phyloP scores from a whole-genome alignment of 371 early-diverging fungal species.

The Lichtheimia corymbifera region DNA sequence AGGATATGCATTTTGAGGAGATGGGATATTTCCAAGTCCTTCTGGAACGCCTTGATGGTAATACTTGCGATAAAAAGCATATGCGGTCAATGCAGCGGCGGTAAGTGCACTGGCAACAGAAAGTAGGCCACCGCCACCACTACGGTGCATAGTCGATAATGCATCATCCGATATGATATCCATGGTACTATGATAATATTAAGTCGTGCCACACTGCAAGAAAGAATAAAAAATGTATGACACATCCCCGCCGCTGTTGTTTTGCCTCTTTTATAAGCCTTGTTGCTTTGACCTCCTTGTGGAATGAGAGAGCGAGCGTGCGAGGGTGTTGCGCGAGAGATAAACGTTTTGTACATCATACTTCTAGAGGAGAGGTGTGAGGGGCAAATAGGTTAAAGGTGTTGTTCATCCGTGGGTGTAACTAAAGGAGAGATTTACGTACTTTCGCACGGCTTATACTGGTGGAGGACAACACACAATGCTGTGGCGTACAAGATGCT shows the following conservation, averaged over 20 bases:
- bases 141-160: constrained; percentile 1
- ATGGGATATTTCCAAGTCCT: constrained; percentile 3
- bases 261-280: too few species aligned
- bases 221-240: background rate
- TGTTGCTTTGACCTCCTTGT: too few species aligned
- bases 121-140: constrained; percentile 1
- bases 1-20: constrained; percentile 1
- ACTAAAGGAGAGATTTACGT: too few species aligned
- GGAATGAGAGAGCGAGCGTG: too few species aligned
- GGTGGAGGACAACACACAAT: too few species aligned
- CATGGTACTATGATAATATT: background rate
- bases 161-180: constrained; percentile 10
- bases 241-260: background rate
- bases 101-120: constrained; percentile 10
- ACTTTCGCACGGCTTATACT: too few species aligned
- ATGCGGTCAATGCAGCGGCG: constrained; percentile 10
- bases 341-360: too few species aligned
- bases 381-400: too few species aligned
- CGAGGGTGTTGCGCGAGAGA: too few species aligned
- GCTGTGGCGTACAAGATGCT: too few species aligned
- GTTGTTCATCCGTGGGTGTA: too few species aligned
- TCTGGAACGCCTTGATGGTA: constrained; percentile 3
- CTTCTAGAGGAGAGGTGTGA: too few species aligned
- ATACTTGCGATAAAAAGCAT: constrained; percentile 11
- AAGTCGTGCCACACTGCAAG: background rate